Evolutionary conservation across 2,329 filamentous ascomycete species (phyloP).

Genomic region (Fusarium anthophilum): DNA sequence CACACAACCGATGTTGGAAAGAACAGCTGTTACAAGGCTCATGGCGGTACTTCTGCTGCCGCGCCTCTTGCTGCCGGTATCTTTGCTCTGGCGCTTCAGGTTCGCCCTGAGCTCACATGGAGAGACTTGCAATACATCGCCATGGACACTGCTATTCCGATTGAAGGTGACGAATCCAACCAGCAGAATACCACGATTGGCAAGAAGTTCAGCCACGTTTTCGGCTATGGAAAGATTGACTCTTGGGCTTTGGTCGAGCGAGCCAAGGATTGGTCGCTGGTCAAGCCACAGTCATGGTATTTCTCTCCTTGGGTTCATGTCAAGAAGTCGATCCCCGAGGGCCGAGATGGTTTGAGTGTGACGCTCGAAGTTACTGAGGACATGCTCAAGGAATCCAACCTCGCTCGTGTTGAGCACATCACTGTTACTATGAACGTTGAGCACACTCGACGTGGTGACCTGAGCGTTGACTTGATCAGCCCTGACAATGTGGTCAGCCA

Average conservation of each 20-base stretch:
- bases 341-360: conserved; percentile 79
- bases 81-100: conserved; percentile 85
- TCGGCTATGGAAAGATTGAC: conserved; percentile 95
- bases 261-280: conserved; percentile 84
- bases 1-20: conserved; percentile 95
- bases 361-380: conserved; percentile 84
- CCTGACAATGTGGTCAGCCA: conserved; percentile 84
- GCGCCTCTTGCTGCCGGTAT: conserved; percentile 93
- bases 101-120: conserved; percentile 89
- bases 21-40: conserved; percentile 80
- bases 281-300: conserved; percentile 96
- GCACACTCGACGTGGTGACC: conserved; percentile 86
- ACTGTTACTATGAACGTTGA: conserved; percentile 97
- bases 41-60: conserved; percentile 95
- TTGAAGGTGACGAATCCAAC: conserved; percentile 74
- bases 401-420: conserved; percentile 90
- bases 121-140: conserved; percentile 93
- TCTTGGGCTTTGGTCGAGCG: conserved; percentile 84
- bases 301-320: conserved; percentile 95
- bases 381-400: conserved; percentile 82
- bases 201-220: conserved; percentile 91
- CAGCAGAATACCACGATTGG: conserved; percentile 86
- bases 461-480: conserved; percentile 91
- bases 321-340: conserved; percentile 85
- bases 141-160: conserved; percentile 82